Conservation (phyloP, 345 rosid species). For the Alliaria petiolata region DNA sequence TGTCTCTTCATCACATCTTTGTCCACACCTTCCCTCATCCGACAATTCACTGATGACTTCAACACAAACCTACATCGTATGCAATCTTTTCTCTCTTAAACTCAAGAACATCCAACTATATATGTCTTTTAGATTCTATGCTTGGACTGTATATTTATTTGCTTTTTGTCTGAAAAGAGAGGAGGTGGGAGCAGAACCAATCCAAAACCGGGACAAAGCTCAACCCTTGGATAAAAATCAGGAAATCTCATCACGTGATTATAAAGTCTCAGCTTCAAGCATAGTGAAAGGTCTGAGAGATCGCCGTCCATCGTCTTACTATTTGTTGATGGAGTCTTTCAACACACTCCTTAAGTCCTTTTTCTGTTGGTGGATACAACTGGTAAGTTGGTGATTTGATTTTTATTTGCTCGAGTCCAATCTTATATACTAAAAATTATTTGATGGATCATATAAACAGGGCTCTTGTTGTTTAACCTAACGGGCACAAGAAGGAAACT, state of each 20-base stretch:
- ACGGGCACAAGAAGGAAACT: slow-evolving; percentile 12
- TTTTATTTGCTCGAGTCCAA: background rate
- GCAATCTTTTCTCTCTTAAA: no score
- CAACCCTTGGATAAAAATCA: background rate
- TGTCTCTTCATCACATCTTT: no score
- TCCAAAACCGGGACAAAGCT: no score
- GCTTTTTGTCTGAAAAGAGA: no score
- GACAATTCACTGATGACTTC: no score
- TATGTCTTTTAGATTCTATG: no score
- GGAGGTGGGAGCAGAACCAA: no score
- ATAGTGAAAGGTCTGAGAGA: background rate
- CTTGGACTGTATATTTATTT: no score
- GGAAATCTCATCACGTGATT: background rate
- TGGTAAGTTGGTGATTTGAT: background rate
- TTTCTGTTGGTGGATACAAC: background rate
- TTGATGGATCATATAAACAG: background rate
- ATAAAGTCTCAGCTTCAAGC: background rate
- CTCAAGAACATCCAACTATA: no score
- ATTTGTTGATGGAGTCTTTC: slow-evolving; percentile 9
- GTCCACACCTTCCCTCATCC: no score
- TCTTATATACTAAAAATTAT: background rate
- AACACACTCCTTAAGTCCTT: background rate
- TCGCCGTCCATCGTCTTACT: slow-evolving; percentile 3
- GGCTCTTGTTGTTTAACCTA: slow-evolving; percentile 23
- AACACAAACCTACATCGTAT: no score